Base-by-base conservation (phyloP, 2,329 filamentous ascomycete species). In the Neonectria faginata region DNA sequence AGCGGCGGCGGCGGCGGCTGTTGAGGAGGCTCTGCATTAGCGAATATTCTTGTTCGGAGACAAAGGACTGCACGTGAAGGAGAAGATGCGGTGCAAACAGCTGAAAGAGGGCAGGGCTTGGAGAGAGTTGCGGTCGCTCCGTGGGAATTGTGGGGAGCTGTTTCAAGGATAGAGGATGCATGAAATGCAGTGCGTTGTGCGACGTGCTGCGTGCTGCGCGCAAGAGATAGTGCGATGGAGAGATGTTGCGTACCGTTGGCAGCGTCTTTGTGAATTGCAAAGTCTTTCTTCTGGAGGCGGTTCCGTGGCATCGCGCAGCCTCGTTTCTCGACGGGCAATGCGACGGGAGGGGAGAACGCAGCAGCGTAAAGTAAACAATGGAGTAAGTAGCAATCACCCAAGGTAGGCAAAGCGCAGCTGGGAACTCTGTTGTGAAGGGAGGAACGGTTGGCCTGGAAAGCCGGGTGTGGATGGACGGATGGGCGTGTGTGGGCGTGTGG, bases 211-310 rank as follows among this genome's bases (percentile, higher is more conserved):
- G 42, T 36, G 33, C 33, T 39, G 44, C 47, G 44, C 45, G 52
- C 51, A 57, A 22, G 44, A 18, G 31, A n/a, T 20, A 44, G 51
- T 33, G 33, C 36, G 57, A 29, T 25, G 25, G 25, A 25, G 25
- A 25, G 39, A 41, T 4, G 52, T 11, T 48, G 67, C 70, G 54
- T 73, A 74, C 72, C 70, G 63, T 68, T 73, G 51, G 62, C 52
- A 52, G 64, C 54, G 72, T 78, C 78, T 58, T 74, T 77, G 61
- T 78, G 78, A 58, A 79, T 78, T 55, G 75, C 64, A 67, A 81
- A 79, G 50, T 75, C 73, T 60, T 74, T 77, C 56, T 75, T 77
- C 52, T 74, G 71, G 36, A 79, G 68, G 50, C 75, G 74, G 63
- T 75, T 76, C 68, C 74, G 73, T 39, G 69, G 70, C 75, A 79